Conservation (phyloP, 352 stramenopile species). For the Phytopythium cucurbitacearum region DNA sequence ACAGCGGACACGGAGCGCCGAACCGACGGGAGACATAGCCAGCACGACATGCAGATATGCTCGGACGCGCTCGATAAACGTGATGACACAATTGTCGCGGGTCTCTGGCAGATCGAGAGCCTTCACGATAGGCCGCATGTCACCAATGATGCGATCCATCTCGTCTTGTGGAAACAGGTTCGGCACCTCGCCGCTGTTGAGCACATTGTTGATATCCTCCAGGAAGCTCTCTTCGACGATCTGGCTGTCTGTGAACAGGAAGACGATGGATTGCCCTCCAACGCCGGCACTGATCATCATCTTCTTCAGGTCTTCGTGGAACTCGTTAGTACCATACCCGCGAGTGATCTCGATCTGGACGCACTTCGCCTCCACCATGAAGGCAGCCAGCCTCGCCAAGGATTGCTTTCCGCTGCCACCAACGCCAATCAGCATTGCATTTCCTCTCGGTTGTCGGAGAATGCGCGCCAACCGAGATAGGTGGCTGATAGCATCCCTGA, state of each 20-base stretch:
- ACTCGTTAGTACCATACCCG: conserved; percentile 87
- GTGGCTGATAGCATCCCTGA: conserved; percentile 90
- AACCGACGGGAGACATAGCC: conserved; percentile 93
- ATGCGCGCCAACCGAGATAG: conserved; percentile 88
- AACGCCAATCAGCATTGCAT: conserved; percentile 96
- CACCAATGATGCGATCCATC: conserved; percentile 91
- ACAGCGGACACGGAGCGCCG: conserved; percentile 89
- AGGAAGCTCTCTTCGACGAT: conserved; percentile 94
- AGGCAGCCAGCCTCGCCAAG: conserved; percentile 86
- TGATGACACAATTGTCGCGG: conserved; percentile 86
- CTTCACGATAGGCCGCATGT: conserved; percentile 91
- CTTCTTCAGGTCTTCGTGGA: conserved; percentile 93
- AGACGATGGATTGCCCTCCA: conserved; percentile 68
- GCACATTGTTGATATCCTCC: conserved; percentile 96
- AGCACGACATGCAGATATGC: conserved; percentile 94
- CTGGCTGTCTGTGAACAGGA: conserved; percentile 95
- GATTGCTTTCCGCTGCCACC: conserved; percentile 93
- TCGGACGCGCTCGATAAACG: conserved; percentile 90
- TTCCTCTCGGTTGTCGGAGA: conserved; percentile 89
- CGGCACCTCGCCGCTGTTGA: conserved; percentile 95
- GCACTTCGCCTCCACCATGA: conserved; percentile 90
- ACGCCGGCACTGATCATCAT: conserved; percentile 93
- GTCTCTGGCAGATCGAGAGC: conserved; percentile 86
- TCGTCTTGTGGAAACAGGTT: conserved; percentile 93
- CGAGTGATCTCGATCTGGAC: conserved; percentile 92